These are phyloP conservation scores for Kurtzmaniella quercitrusa DNA, from an alignment of 1,139 yeast genomes.

Conservation along the genomic window DNA sequence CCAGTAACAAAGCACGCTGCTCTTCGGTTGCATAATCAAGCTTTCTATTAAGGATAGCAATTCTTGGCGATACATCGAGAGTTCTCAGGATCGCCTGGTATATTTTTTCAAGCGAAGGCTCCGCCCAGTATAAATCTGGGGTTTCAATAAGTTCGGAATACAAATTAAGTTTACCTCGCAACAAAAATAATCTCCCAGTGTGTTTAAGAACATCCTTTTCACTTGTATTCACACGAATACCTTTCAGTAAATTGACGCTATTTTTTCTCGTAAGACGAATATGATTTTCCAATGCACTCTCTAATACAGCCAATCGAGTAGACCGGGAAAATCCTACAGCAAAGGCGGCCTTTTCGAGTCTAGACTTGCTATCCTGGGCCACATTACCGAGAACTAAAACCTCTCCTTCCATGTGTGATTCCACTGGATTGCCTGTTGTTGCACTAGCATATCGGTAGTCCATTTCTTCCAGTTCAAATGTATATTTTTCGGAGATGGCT, in stretches of 20 bases:
- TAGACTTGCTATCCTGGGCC: slow-evolving; percentile 41
- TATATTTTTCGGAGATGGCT: slow-evolving; percentile 37
- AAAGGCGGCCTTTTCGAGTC: slow-evolving; percentile 81
- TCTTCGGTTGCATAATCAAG: slow-evolving; percentile 90
- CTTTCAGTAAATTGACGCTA: slow-evolving; percentile 64
- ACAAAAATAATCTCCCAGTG: slow-evolving; percentile 69
- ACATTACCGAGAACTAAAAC: slow-evolving; percentile 58
- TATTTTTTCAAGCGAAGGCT: slow-evolving; percentile 74
- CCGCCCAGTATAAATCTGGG: slow-evolving; percentile 92
- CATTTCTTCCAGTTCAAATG: slow-evolving; percentile 76
- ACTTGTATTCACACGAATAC: slow-evolving; percentile 51
- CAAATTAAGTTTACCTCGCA: slow-evolving; percentile 77
- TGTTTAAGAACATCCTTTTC: slow-evolving; percentile 63
- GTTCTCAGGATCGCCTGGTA: slow-evolving; percentile 67
- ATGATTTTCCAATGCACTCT: slow-evolving; percentile 65
- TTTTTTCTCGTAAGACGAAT: slow-evolving; percentile 58
- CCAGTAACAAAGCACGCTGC: slow-evolving; percentile 70
- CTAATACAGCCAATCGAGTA: slow-evolving; percentile 78
- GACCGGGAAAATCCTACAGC: slow-evolving; percentile 85
- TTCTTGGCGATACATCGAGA: slow-evolving; percentile 73
- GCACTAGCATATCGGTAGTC: slow-evolving; percentile 42
- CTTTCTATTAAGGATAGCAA: slow-evolving; percentile 74
- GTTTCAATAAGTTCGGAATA: slow-evolving; percentile 90
- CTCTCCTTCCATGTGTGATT: slow-evolving; percentile 60
- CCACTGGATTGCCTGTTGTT: slow-evolving; percentile 13